A percentile compares a stretch with the other conserved stretches of the same genome.
These are phyloP conservation scores for Mediolabrus comicus DNA, from an alignment of 108 stramenopile species.

Conservation along the genomic window DNA sequence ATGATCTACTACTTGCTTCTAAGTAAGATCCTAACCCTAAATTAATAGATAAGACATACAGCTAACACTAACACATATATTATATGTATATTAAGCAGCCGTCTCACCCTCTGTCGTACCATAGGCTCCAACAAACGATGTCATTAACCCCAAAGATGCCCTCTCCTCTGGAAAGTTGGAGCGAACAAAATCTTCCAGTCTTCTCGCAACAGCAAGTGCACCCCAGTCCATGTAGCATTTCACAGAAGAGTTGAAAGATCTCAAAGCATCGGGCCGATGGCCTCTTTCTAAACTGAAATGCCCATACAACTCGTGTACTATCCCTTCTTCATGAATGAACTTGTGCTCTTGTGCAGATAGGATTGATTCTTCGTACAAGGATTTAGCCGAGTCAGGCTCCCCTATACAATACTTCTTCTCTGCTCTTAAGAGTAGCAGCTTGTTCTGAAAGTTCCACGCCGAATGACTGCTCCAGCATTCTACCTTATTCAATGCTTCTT, in stretches of 20 bases:
- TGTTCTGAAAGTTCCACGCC: slow-evolving; percentile 18
- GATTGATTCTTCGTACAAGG: slow-evolving; percentile 11
- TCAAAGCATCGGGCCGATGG: neutral
- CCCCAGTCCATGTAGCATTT: slow-evolving; percentile 13
- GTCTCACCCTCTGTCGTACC: no score
- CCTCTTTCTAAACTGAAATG: slow-evolving; percentile 9
- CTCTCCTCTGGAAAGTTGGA: no score
- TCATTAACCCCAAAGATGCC: no score
- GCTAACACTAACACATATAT: no score
- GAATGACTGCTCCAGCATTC: neutral
- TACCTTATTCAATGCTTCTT: neutral
- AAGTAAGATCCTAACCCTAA: no score
- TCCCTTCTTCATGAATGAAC: slow-evolving; percentile 13
- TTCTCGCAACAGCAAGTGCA: slow-evolving; percentile 15
- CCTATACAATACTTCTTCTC: neutral
- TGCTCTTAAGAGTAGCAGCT: slow-evolving; percentile 11
- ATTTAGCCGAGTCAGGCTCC: slow-evolving; percentile 5
- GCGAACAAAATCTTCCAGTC: slow-evolving; percentile 3
- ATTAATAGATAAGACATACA: no score
- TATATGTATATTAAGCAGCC: no score
- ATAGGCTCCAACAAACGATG: no score
- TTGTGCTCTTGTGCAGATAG: slow-evolving; percentile 15
- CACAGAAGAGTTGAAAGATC: slow-evolving; percentile 8
- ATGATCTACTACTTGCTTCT: no score
- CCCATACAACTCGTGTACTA: slow-evolving; percentile 7